Evolutionary conservation across 257 asterid genomes (phyloP), one percentile per base, ranked within the genome.

Genomic region (Solanum medicagineum): DNA sequence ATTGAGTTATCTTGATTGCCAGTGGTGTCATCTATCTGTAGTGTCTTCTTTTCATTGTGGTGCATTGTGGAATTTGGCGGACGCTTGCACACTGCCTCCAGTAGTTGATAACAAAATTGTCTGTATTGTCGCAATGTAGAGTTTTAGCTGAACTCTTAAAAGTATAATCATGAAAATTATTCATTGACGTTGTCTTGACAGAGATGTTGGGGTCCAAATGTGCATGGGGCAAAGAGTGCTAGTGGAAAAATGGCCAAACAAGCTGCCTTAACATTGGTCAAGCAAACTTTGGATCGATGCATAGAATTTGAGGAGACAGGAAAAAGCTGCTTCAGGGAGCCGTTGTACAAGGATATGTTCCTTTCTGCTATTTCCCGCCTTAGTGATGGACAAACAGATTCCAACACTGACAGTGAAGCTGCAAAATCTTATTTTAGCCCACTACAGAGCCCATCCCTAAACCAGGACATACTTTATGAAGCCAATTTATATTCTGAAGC

Each of bases 241-340:
- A 51, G 42, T 92, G 94, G 97, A 81, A 96, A 93, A 91, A 90
- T 96, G 90, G 98, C 97, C 81, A 94, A 92, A 90, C 97, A 94
- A 89, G 95, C 96, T 88, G 95, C 95, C 85, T 89, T 94, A 87
- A 91, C 95, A 90, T 95, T 93, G 90, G 98, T 93, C 81, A 92
- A 89, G 91, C 90, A 93, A 86, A 89, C 95, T 85, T 73, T 94
- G 92, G 94, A 91, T 81, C 93, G 92, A 19, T 93, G 81, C 90
- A 91, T 86, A 85, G 98, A 93, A 88, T 96, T 92, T 70, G 89
- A 92, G 86, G 89, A 85, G 83, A 92, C 93, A 10, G 96, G 97
- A 84, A 94, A 91, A 89, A 93, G 98, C 91, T 93, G 99, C 92
- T 96, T 96, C 89, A 89, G 87, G 20, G 95, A 93, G 89, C 92